Evolutionary conservation across 2,329 filamentous ascomycete genomes (phyloP), one percentile per base, ranked within the genome.

Genomic region (Trichoderma arundinaceum): DNA sequence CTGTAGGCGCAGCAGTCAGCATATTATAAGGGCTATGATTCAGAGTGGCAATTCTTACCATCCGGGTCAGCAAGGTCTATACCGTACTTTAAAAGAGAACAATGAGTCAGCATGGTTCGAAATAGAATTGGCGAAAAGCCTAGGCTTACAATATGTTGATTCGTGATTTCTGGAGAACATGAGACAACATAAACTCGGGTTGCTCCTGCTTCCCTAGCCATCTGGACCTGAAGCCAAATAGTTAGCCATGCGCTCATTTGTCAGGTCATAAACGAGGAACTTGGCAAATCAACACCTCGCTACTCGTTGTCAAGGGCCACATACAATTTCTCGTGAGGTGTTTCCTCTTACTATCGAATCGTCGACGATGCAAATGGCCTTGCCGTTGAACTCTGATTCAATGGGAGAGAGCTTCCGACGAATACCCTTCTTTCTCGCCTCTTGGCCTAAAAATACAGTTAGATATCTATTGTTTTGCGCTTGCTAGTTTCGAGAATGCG

Each of bases 331-430:
- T 39, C 66, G 61, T 2, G 67, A 69, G 0, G 68, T 69, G n/a
- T 67, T 69, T 59, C 53, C 94, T 44, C 48, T 41, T 4, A 54
- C 48, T 13, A 63, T 53, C 9, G 38, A 46, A 13, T 63, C 49
- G 4, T 53, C 60, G 19, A 53, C 48, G 87, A 4, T 97, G 94
- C 66, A 97, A 7, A 98, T 90, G 66, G 89, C 91, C 72, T 90
- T 89, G 70, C 86, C 92, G 65, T 88, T 83, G 78, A 97, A 97
- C 75, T 97, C 93, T 43, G 89, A 88, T 32, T 89, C 87, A 78
- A 97, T 96, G 19, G 94, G 88, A 67, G 91, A 94, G 44, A 98
- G 84, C 80, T 98, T 98, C 56, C 94, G 87, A 4, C 94, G 89
- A 9, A 98, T 92, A 70, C 92, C 90, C 79, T 94, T 94, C 73